Conservation (phyloP, 2,329 filamentous ascomycete genomes). For the Parastagonospora nodorum region DNA sequence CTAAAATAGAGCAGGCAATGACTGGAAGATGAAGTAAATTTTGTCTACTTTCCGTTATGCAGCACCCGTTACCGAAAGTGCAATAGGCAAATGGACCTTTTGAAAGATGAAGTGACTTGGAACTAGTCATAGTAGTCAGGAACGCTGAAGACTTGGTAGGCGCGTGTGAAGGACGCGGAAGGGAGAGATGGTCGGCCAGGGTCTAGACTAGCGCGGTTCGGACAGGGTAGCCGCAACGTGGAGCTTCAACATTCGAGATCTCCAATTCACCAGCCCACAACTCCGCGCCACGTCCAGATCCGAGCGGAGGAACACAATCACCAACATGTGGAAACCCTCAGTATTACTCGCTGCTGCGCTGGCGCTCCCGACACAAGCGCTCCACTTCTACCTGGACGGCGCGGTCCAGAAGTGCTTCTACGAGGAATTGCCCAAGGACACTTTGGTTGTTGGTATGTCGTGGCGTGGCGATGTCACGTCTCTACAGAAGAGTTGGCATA, state of each 20-base stretch:
- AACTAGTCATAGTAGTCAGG: too few species aligned
- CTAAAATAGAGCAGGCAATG: too few species aligned
- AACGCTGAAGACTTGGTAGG: too few species aligned
- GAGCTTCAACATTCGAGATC: slow-evolving; percentile 30
- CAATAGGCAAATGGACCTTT: too few species aligned
- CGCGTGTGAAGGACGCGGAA: background rate
- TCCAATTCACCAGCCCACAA: slow-evolving; percentile 23
- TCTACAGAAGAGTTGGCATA: background rate
- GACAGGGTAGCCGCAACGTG: slow-evolving; percentile 29
- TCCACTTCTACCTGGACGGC: slow-evolving; percentile 96
- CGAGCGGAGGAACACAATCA: slow-evolving; percentile 23
- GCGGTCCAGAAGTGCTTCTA: slow-evolving; percentile 91
- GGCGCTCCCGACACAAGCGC: slow-evolving; percentile 71
- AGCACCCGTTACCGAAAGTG: too few species aligned
- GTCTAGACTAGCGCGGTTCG: slow-evolving; percentile 17
- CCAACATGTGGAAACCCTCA: slow-evolving; percentile 50
- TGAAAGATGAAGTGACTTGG: too few species aligned
- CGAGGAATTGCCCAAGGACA: slow-evolving; percentile 97
- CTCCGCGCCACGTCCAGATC: slow-evolving; percentile 23
- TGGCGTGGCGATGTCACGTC: background rate
- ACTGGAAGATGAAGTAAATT: too few species aligned
- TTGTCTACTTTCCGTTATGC: too few species aligned
- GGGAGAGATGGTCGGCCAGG: slow-evolving; percentile 10
- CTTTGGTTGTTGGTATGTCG: slow-evolving; percentile 79
- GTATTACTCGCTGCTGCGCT: slow-evolving; percentile 68